phyloP scores from a whole-genome alignment of 2,329 filamentous ascomycete genomes.

The Xylaria sp. region DNA sequence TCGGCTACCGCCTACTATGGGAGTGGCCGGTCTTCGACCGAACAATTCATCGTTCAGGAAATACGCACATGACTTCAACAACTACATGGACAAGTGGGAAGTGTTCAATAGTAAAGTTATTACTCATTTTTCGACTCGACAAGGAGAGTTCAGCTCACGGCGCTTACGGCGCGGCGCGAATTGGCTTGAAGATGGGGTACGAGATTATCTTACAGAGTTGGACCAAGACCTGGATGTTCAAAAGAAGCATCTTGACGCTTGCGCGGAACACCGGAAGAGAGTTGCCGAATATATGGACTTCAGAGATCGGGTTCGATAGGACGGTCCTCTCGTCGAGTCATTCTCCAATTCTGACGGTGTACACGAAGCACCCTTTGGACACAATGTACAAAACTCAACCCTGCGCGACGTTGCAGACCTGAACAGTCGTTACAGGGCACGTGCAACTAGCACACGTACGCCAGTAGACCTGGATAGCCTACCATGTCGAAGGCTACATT shows the following conservation, averaged over 20 bases:
- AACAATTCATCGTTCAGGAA: constrained; percentile 52
- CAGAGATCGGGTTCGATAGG: constrained; percentile 49
- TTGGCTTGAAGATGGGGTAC: constrained; percentile 56
- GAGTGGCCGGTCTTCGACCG: constrained; percentile 51
- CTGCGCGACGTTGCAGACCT: background rate
- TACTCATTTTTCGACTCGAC: constrained; percentile 60
- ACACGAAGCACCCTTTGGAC: background rate
- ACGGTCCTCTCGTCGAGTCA: constrained; percentile 6
- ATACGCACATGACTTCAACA: constrained; percentile 59
- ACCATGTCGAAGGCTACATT: background rate
- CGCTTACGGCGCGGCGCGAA: constrained; percentile 50
- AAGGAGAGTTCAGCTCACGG: constrained; percentile 48
- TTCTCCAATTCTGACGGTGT: background rate
- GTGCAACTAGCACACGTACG: background rate
- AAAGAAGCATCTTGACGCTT: constrained; percentile 64
- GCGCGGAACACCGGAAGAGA: constrained; percentile 63
- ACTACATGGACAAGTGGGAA: constrained; percentile 59
- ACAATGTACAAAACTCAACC: background rate
- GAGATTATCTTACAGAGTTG: constrained; percentile 64
- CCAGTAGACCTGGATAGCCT: background rate
- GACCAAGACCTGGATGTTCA: constrained; percentile 69
- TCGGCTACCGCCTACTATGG: constrained; percentile 50
- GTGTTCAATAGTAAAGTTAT: constrained; percentile 59
- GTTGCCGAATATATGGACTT: constrained; percentile 63
- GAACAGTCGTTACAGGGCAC: background rate